Evolutionary conservation across 768 basidiomycete species (phyloP).

Genomic region (Mycena vitilis): DNA sequence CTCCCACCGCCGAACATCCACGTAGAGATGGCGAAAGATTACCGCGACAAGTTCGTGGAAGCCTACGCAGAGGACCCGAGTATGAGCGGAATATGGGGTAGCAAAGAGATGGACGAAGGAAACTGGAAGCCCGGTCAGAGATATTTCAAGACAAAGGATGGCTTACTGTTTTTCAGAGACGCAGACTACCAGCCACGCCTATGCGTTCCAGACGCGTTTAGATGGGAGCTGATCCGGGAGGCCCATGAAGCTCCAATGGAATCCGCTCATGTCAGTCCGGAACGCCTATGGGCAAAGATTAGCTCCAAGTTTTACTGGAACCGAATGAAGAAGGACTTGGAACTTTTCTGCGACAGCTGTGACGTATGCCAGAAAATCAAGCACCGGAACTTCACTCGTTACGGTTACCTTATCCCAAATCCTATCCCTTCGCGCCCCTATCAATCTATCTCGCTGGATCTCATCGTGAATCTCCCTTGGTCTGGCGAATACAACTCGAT

Average conservation of each 20-base stretch:
- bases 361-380: slow-evolving; percentile 6
- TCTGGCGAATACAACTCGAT: slow-evolving; percentile 32
- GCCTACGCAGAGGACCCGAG: neutral
- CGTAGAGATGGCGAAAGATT: neutral
- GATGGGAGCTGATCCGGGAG: neutral
- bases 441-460: slow-evolving; percentile 40
- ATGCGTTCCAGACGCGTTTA: slow-evolving; percentile 22
- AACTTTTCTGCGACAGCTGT: neutral
- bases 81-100: neutral
- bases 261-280: slow-evolving; percentile 17
- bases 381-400: neutral
- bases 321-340: neutral
- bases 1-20: neutral
- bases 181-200: slow-evolving; percentile 27
- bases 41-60: neutral
- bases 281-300: neutral
- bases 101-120: neutral
- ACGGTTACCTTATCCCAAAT: slow-evolving; percentile 39
- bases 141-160: slow-evolving; percentile 27
- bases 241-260: slow-evolving; percentile 20
- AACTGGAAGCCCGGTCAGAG: slow-evolving; percentile 16
- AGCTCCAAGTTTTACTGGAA: slow-evolving; percentile 5
- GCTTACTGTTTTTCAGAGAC: slow-evolving; percentile 31
- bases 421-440: slow-evolving; percentile 37
- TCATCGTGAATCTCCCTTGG: slow-evolving; percentile 41